Base-by-base conservation (phyloP, 495 filamentous ascomycete genomes). In the Penicillium arizonense region DNA sequence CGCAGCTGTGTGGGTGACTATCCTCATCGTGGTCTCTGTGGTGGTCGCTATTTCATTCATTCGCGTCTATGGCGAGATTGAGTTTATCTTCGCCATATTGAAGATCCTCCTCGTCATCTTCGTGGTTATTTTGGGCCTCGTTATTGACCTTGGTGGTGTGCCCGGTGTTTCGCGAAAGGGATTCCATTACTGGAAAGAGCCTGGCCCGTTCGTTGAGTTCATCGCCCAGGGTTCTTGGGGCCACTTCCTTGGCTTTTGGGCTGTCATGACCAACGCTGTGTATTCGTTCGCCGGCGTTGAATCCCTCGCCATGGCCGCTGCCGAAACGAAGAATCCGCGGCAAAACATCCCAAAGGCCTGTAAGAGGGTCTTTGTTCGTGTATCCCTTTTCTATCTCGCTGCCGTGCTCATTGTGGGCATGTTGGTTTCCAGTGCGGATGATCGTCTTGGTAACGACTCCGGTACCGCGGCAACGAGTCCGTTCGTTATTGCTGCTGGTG, bases 281-380 rank as follows among this genome's bases (percentile, higher is more conserved):
- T 86, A 82, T 64, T 76, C 73, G 0, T 86, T 82, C 52, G 74
- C 80, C 1, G 82, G 81, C 20, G 73, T 84, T 21, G 78, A 82
- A 48, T 73, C 67, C 11, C 64, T 82, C 20, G 74, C 78, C 14
- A 78, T 80, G 60, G 76, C 78, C 0, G 78, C 79, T 6, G 76
- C 77, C 4, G 79, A 75, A 53, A 78, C 71, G 14, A 57, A 58
- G 48, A 73, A 76, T 28, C 75, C 75, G 0, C 65, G 72, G 1
- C 62, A 67, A 8, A 73, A 70, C 18, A 75, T 78, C 45, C 75
- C 75, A n/a, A 70, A 69, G 43, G 75, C 74, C 3, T 71, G 72
- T 43, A 73, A 73, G 43, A 60, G 72, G 12, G 73, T 78, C 8
- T 76, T 78, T 43, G 65, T 57, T 3, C 69, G 75, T 9, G 66